phyloP scores from a whole-genome alignment of 371 early-diverging fungal genomes.

The Gilbertella persicaria region DNA sequence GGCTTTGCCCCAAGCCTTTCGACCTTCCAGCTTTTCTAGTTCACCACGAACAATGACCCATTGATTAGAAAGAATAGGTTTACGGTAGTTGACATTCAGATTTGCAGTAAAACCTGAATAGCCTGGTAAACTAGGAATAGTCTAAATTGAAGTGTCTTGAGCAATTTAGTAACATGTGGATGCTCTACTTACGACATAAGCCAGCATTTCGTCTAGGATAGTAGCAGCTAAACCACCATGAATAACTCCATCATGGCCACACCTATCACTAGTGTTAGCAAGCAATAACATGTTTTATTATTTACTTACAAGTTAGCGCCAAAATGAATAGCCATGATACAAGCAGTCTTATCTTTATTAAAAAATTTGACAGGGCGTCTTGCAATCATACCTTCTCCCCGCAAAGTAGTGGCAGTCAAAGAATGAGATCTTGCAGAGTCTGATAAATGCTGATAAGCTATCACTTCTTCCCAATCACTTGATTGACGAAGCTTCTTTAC shows the following conservation, averaged over 20 bases:
- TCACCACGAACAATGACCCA: constrained; percentile 67
- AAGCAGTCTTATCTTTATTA: constrained; percentile 42
- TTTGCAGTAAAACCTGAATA: constrained; percentile 77
- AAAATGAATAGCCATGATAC: constrained; percentile 40
- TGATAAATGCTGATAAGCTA: constrained; percentile 43
- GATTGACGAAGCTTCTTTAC: constrained; percentile 30
- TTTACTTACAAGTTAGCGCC: constrained; percentile 41
- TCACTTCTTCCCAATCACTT: constrained; percentile 40
- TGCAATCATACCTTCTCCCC: constrained; percentile 50
- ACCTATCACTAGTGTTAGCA: constrained; percentile 24
- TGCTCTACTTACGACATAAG: constrained; percentile 51
- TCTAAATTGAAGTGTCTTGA: constrained; percentile 38
- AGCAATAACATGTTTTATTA: neutral
- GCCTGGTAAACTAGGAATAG: constrained; percentile 61
- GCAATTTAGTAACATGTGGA: too few relatives aligned
- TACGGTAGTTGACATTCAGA: constrained; percentile 72
- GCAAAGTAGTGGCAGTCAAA: constrained; percentile 56
- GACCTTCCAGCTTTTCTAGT: constrained; percentile 63
- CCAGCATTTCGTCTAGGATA: constrained; percentile 67
- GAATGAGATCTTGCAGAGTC: constrained; percentile 41
- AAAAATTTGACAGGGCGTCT: constrained; percentile 46
- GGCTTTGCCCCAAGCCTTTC: constrained; percentile 72
- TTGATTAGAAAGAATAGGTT: constrained; percentile 68
- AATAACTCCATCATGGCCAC: constrained; percentile 76
- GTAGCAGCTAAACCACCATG: constrained; percentile 81